phyloP scores from a whole-genome alignment of 2,329 filamentous ascomycete genomes.

The Epichloe scottii region DNA sequence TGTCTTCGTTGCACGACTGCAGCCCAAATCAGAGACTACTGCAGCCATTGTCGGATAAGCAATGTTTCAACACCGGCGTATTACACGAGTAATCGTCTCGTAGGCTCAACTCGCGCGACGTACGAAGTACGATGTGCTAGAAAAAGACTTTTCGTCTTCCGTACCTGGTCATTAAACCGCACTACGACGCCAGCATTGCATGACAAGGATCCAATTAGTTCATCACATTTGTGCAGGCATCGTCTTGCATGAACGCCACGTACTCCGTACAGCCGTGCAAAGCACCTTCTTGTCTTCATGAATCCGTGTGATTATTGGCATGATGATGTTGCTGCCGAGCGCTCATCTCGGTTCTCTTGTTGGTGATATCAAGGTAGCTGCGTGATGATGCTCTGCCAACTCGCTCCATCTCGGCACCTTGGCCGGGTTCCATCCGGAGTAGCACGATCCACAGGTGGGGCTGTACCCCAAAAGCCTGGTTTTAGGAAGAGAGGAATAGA shows the following conservation, averaged over 20 bases:
- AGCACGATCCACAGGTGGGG: conserved; percentile 1
- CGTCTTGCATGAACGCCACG: background rate
- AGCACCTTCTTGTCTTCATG: background rate
- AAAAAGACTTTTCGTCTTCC: background rate
- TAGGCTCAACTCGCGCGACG: background rate
- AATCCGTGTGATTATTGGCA: background rate
- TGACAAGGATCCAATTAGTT: background rate
- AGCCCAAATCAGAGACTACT: background rate
- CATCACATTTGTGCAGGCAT: background rate
- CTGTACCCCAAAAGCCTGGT: conserved; percentile 1
- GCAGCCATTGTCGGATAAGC: background rate
- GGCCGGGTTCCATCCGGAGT: conserved; percentile 3
- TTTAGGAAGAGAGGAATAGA: background rate
- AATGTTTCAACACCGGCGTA: background rate
- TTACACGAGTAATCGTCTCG: background rate
- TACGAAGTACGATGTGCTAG: background rate
- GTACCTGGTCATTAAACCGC: background rate
- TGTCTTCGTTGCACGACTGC: background rate
- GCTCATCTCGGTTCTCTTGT: background rate
- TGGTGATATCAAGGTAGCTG: background rate
- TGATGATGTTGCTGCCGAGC: background rate
- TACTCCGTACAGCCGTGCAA: background rate
- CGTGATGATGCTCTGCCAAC: background rate
- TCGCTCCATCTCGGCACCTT: background rate
- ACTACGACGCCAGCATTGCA: background rate